Percentiles rank a stretch among this genome's conserved stretches.
Evolutionary conservation across 768 basidiomycete genomes (phyloP).

Genomic region (Boletus reticuloceps): DNA sequence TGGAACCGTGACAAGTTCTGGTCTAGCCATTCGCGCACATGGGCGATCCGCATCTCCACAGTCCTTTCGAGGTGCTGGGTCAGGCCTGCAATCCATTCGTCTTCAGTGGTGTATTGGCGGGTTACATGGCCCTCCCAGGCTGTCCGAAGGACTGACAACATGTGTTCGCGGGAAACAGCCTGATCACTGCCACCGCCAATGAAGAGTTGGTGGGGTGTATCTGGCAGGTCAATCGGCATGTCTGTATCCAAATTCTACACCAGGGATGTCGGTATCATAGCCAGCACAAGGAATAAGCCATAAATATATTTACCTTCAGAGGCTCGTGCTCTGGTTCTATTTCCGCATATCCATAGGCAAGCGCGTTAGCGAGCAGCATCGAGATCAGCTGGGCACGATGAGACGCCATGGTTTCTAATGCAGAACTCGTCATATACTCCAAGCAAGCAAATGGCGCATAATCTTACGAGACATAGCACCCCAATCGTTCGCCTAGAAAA

Average conservation of each 20-base stretch:
- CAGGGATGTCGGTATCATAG: not conserved
- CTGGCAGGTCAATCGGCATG: constrained; percentile 34
- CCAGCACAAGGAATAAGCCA: not conserved
- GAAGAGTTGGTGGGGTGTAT: constrained; percentile 38
- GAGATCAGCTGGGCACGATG: constrained; percentile 45
- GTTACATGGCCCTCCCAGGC: constrained; percentile 16
- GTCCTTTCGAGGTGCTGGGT: constrained; percentile 37
- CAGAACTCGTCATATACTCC: not conserved
- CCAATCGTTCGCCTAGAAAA: constrained; percentile 58
- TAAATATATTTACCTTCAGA: constrained; percentile 41
- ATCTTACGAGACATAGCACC: constrained; percentile 58
- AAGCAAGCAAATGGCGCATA: accelerated
- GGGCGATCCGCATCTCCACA: constrained; percentile 42
- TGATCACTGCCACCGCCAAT: constrained; percentile 21
- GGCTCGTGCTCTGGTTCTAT: constrained; percentile 44
- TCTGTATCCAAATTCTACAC: constrained; percentile 54
- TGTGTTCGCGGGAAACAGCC: constrained; percentile 10
- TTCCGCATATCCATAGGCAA: constrained; percentile 47
- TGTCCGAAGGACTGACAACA: constrained; percentile 11
- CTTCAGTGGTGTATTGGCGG: constrained; percentile 20
- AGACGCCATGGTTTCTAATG: constrained; percentile 11
- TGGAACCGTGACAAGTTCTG: constrained; percentile 50
- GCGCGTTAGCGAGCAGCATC: constrained; percentile 43
- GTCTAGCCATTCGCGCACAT: constrained; percentile 51
- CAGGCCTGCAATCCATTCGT: constrained; percentile 41